A percentile compares a stretch with the other conserved stretches of the same genome.
Conservation (phyloP, 2,329 filamentous ascomycete genomes). For the Aspergillus neoniger region DNA sequence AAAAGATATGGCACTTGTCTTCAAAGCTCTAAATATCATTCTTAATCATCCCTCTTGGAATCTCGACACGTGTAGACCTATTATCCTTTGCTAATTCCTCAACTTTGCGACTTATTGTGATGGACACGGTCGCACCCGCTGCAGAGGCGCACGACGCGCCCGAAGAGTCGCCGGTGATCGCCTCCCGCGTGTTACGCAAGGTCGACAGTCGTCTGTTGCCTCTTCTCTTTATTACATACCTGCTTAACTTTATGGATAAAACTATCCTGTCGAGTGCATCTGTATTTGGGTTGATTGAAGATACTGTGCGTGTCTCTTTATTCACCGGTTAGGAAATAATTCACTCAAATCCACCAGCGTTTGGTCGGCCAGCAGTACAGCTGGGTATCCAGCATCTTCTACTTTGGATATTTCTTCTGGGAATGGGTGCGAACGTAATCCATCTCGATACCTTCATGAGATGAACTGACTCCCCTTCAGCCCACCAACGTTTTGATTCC, state of each 20-base stretch:
- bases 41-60: too few species aligned
- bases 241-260: slow-evolving; percentile 65
- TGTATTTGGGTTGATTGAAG: slow-evolving; percentile 58
- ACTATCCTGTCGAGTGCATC: slow-evolving; percentile 58
- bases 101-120: neutral
- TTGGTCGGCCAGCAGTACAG: slow-evolving; percentile 54
- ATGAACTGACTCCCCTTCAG: slow-evolving; percentile 22
- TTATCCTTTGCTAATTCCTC: too few species aligned
- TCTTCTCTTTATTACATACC: slow-evolving; percentile 59
- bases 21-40: neutral
- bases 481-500: slow-evolving; percentile 46
- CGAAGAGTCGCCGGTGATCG: neutral
- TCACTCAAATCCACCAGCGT: slow-evolving; percentile 31
- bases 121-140: neutral
- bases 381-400: slow-evolving; percentile 56
- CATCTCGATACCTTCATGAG: too few species aligned
- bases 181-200: slow-evolving; percentile 48
- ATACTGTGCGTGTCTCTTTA: slow-evolving; percentile 28
- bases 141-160: neutral
- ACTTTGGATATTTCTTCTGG: slow-evolving; percentile 53
- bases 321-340: too few species aligned
- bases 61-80: neutral
- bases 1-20: neutral
- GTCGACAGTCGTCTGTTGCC: slow-evolving; percentile 60
- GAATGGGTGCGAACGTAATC: slow-evolving; percentile 27